Evolutionary conservation across 441 rosid species (phyloP), one percentile per base, ranked within the genome.

Genomic region (Adansonia gregorii): DNA sequence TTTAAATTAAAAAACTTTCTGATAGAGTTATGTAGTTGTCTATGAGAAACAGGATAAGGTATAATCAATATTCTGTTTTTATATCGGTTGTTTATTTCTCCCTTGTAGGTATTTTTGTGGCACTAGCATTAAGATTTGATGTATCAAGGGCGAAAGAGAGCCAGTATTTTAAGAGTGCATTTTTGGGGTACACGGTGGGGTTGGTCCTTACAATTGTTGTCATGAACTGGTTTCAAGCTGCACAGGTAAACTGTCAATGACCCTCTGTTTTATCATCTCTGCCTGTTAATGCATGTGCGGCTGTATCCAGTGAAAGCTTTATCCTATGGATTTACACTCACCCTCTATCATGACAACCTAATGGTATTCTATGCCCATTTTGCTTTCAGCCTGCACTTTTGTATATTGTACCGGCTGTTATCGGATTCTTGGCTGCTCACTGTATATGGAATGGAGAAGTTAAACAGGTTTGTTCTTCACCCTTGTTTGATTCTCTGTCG

Each of bases 201-300:
- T 61, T 96, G 69, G 82, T 94, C 67, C 95, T 93, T 60, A 96
- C 99, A 11, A 96, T 94, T 72, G 60, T 91, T 61, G 98, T 94
- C 81, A 96, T 96, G 99, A 96, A 96, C 88, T 94, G 98, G 99
- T 93, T 96, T 81, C 98, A 96, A 87, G 98, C 99, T 49, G 98
- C 99, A 14, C 99, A 94, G 97, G 98, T 90, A 52, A 66, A 80
- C 73, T 73, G 3, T 12, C 43, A 14, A 49, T 61, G 41, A 14
- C 59, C 39, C 22, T 19, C 31, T 71, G 10, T 76, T 27, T 48
- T 58, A 31, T 31, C 24, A 46, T 70, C 19, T 71, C 22, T 60
- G 7, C 11, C 10, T 39, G 6, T 49, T 35, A 35, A 31, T 22
- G 68, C 31, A 48, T 22, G 12, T 19, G 58, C 39, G 49, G 43